Evolutionary conservation across 2,329 filamentous ascomycete genomes (phyloP), one percentile per base, ranked within the genome.

Genomic region (Clarireedia paspali): DNA sequence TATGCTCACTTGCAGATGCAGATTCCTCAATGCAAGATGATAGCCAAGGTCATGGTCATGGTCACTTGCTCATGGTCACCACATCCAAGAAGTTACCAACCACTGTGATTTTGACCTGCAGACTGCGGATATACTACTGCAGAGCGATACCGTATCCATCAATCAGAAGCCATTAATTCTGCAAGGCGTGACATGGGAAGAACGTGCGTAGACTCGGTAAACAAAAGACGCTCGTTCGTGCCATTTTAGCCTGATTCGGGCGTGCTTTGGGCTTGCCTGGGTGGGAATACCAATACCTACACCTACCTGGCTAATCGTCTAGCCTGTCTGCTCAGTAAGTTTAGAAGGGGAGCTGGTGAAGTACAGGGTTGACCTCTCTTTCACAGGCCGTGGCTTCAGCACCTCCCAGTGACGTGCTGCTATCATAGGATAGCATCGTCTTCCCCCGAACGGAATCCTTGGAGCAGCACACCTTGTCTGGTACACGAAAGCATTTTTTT

Each of bases 111-210:
- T 55, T 45, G 47, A 12, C 53, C 53, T 55, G 53, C 53, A 55
- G 53, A 55, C 20, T 50, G 53, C 53, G 53, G 53, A 55, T 50
- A 49, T 55, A 50, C 53, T 55, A 55, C 49, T 55, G 53, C 47
- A 55, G 26, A 50, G 53, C 53, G 53, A 55, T 55, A 55, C 27
- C 47, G 20, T 38, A 14, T 55, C 47, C 46, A 26, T 55, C 53
- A 55, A 55, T 55, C 53, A 55, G 36, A 50, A 30, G 24, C 38
- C 20, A 30, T 50, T 20, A 50, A 45, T 50, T 26, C 20, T 47
- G 23, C 44, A 47, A 27, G 44, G 44, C 44, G 44, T 47, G 27
- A 47, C 49, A 51, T 51, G 23, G 48, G 34, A 39, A 50, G 39
- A 20, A 42, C n/a, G 39, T 42, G 20, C n/a, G 39, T 42, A 42